Evolutionary conservation across 2,329 filamentous ascomycete species (phyloP), one percentile per base, ranked within the genome.

Genomic region (Verticillium dahliae): DNA sequence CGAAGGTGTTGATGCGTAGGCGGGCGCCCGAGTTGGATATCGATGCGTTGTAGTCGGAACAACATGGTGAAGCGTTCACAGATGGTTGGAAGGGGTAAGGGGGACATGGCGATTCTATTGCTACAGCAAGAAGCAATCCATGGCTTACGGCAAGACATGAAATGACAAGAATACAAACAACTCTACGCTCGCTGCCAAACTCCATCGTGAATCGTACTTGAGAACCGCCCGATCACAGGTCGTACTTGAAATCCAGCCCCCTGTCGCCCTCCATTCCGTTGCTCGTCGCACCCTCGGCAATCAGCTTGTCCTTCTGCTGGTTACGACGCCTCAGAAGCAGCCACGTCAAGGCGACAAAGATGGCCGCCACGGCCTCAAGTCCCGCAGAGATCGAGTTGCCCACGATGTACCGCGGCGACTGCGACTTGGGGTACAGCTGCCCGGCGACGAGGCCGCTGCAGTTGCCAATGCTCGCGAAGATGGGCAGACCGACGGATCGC

Each of bases 341-440:
- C 57, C 57, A 58, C 2, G 57, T 45, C 11, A 31, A 6, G 9
- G 39, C 55, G n/a, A 50, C 27, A 13, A 61, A 57, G 37, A 62
- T 34, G 1, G 34, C 60, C 10, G 60, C 50, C 4, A 62, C 72
- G 14, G 70, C 58, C 34, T 68, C 63, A 57, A 72, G 66, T 6
- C 66, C 74, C 1, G 67, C 68, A 13, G 54, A 61, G 39, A 67
- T 63, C 31, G 63, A 62, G 35, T 66, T 65, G 41, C 65, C 65
- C 52, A 60, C 56, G 37, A 62, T 31, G 52, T 74, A 75, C 13
- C 58, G 58, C 41, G 50, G 50, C 7, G 22, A 31, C 54, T 57
- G 54, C 27, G 14, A 41, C 39, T n/a, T 27, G 27, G 58, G 60
- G 56, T 57, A 64, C 5, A 64, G 58, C 55, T 64, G 60, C 14